Evolutionary conservation across 306 rosid genomes (phyloP), one percentile per base, ranked within the genome.

Genomic region (Erythrophleum fordii): DNA sequence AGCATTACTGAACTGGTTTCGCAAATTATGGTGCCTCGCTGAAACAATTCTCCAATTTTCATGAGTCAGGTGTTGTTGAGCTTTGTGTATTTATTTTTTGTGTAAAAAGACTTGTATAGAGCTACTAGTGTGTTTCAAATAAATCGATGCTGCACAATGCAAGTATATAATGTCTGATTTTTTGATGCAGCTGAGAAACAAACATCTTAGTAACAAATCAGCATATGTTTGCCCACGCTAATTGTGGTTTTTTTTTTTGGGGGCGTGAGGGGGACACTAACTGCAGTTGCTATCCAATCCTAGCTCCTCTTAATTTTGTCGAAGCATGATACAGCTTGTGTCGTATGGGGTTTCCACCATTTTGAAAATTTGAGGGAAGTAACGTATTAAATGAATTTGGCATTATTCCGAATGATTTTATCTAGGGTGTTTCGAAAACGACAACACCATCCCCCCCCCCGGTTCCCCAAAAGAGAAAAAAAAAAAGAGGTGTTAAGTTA

Each of bases 61-160:
- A 72, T 60, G 62, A 45, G 67, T 44, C 28, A 58, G 73, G 82
- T 83, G 71, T 80, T 80, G 52, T 58, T 72, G 72, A 77, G 87
- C 60, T 76, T 77, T 61, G 82, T 81, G 84, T 86, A 76, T 79
- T 69, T 82, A 61, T 61, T 72, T 86, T 68, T 67, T 48, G 25
- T 73, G 44, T 25, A 31, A 52, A 67, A 72, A 41, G 51, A 81
- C 53, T 81, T 69, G 79, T 61, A 72, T 56, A 62, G 86, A 48
- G 65, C 59, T 68, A 58, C 49, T 51, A 60, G 80, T 80, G 66
- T 81, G 81, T 78, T 78, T 75, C 76, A 69, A 45, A 39, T 67
- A 76, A 72, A 72, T 76, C 78, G 29, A 69, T 85, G 80, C 79
- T 60, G 78, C 83, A 76, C 77, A 72, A 46, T 75, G 52, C 72